Percentiles rank a stretch among this genome's conserved stretches.
These are phyloP conservation scores for Sideroxylon spinosum DNA, from an alignment of 179 eudicot genomes.

Conservation along the genomic window DNA sequence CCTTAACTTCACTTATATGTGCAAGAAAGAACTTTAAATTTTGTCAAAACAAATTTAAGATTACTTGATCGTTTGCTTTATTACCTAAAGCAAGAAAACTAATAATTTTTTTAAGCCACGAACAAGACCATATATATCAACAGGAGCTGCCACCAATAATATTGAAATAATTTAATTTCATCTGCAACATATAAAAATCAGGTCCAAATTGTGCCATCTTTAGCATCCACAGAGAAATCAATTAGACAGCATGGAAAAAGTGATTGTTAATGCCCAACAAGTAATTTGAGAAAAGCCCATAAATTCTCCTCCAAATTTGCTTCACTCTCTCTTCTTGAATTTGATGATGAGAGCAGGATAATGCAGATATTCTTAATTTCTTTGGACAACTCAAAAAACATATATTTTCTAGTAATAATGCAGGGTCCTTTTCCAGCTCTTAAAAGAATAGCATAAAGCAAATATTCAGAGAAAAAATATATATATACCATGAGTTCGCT, in stretches of 20 bases:
- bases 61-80: no score
- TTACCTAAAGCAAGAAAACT: background rate
- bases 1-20: no score
- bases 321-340: background rate
- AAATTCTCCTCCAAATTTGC: background rate
- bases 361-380: background rate
- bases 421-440: background rate
- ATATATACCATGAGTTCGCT: constrained; percentile 86
- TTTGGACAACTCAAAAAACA: background rate
- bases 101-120: background rate
- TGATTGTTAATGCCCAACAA: no score
- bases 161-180: no score
- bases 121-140: background rate
- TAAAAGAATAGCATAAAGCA: background rate
- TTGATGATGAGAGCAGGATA: background rate
- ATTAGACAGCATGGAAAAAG: no score
- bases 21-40: background rate
- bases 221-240: no score
- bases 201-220: background rate
- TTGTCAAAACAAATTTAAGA: no score
- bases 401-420: background rate
- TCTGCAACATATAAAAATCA: background rate
- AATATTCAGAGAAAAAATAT: constrained; percentile 6
- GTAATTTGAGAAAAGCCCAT: background rate
- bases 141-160: background rate